A percentile compares a stretch with the other conserved stretches of the same genome.
phyloP scores from a whole-genome alignment of 1,284 basidiomycete genomes.

The Microbotryum saponariae region DNA sequence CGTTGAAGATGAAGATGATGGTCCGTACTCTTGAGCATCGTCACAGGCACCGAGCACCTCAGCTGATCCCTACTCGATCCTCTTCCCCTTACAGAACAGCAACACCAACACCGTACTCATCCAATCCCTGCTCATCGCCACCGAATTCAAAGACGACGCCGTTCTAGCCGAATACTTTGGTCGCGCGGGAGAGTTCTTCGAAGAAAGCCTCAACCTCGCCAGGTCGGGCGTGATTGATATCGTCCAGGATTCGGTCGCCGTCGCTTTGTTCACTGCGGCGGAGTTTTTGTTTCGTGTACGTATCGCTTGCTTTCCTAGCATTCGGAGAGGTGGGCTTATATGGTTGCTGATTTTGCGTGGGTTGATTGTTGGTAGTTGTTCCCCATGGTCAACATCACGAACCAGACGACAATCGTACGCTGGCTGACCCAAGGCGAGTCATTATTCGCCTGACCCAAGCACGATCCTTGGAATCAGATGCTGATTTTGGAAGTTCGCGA shows the following conservation, averaged over 20 bases:
- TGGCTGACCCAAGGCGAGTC: constrained; percentile 15
- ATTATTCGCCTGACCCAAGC: no score
- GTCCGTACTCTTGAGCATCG: background rate
- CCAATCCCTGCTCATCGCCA: constrained; percentile 4
- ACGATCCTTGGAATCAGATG: background rate
- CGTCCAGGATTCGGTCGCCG: constrained; percentile 11
- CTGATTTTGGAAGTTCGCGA: background rate
- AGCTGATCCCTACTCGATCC: background rate
- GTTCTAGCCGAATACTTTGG: constrained; percentile 5
- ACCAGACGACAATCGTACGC: constrained; percentile 8
- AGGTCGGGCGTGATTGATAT: background rate
- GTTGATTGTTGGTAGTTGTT: constrained; percentile 1
- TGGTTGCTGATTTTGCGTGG: background rate
- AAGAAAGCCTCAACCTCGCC: background rate
- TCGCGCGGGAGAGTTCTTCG: constrained; percentile 12
- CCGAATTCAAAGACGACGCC: constrained; percentile 3
- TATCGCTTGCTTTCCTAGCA: background rate
- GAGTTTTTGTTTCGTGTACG: constrained; percentile 1
- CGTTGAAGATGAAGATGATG: background rate
- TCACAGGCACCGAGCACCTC: background rate
- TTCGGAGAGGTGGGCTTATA: constrained; percentile 13
- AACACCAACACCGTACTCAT: background rate
- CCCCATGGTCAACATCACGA: constrained; percentile 1
- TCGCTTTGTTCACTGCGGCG: background rate
- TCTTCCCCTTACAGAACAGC: constrained; percentile 10